Base-by-base conservation (phyloP, 441 rosid species). In the Populus hybrid region DNA sequence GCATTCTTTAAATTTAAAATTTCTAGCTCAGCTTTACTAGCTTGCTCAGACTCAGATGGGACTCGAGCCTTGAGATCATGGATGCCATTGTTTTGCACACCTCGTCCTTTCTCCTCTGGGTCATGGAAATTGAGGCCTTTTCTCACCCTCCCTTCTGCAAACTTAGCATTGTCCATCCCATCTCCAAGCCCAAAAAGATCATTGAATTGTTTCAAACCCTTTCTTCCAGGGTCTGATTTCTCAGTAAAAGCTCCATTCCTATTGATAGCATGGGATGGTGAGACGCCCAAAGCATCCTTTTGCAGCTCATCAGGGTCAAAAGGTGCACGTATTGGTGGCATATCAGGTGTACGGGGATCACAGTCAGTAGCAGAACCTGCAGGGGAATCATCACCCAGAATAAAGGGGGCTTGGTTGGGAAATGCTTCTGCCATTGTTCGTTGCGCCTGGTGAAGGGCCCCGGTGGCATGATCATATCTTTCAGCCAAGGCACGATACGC, bases 401-500 rank as follows among this genome's bases (percentile, higher is more conserved):
- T 81, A 77, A 81, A 78, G 36, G 96, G 98, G 68, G 91, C 85
- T 82, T 97, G 99, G 78, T 92, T 92, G 20, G 99, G 98, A 83
- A 94, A 93, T 12, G 92, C 98, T 88, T 94, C 98, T 33, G 95
- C 85, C 96, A 97, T 89, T 72, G 97, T 89, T 79, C 84, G 83
- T 77, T 95, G 99, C 73, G 97, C 97, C 82, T 95, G 99, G 79
- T 89, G 97, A 66, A 97, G 84, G 50, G 85, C 98, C 64, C 94
- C 97, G 0, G 98, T 97, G 2, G 99, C 99, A 83, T 97, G 90
- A 87, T 93, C 97, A 72, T 97, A 97, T 88, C 99, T 89, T 86
- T 91, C 99, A 76, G 99, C 98, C 84, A 97, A 84, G 45, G 99
- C 31, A 29, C 31, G 31, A 29, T 29, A 29, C 31, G 31, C 31